Conservation (phyloP, 1,284 basidiomycete species). For the Trichosporon sp. region DNA sequence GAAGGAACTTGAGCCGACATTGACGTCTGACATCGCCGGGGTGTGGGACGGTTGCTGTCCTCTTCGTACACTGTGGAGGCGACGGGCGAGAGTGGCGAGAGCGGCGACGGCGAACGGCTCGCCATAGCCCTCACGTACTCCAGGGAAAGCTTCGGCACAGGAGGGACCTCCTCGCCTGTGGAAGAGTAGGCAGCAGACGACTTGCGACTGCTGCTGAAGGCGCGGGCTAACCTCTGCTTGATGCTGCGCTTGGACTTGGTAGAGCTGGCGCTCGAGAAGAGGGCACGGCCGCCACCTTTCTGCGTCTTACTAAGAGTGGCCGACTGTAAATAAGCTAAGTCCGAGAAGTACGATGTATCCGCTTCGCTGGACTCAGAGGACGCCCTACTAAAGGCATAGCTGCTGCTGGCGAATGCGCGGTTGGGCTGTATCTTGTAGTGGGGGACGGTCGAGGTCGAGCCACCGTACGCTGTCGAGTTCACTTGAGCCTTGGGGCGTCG, state of each 20-base stretch:
- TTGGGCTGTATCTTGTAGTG: background rate
- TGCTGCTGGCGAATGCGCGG: background rate
- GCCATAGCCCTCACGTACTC: background rate
- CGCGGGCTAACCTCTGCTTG: background rate
- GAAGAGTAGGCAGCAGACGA: background rate
- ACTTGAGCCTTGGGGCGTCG: background rate
- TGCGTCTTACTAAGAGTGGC: background rate
- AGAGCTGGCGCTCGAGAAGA: background rate
- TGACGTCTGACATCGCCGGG: background rate
- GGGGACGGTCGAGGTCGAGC: background rate
- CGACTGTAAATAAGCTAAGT: background rate
- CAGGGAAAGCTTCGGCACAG: background rate
- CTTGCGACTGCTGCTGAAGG: background rate
- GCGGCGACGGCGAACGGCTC: background rate
- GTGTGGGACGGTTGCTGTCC: background rate
- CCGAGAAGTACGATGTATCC: background rate
- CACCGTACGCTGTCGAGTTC: background rate
- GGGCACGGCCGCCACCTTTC: background rate
- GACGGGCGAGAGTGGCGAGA: background rate
- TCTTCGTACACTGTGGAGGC: background rate
- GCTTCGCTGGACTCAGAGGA: background rate
- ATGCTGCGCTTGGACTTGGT: background rate
- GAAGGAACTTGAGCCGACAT: background rate
- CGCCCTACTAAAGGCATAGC: background rate
- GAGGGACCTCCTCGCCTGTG: background rate